A percentile compares a stretch with the other conserved stretches of the same genome.
phyloP scores from a whole-genome alignment of 2,329 filamentous ascomycete genomes.

The Aspergillus intermedius region DNA sequence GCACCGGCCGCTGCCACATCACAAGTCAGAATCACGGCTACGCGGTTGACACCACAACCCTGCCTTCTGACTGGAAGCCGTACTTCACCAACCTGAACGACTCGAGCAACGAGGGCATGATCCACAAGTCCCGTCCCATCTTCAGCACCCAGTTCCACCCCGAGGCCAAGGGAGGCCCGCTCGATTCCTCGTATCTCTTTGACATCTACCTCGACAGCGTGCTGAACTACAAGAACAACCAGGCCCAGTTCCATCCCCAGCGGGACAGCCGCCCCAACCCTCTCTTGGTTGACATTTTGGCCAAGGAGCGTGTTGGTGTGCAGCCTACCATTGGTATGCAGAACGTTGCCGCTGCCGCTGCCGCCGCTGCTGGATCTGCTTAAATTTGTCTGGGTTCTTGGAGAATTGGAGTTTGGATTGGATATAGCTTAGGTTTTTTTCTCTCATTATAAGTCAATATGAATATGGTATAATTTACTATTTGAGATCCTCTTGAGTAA shows the following conservation, averaged over 20 bases:
- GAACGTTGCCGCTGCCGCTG: conserved; percentile 32
- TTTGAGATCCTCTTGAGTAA: not conserved
- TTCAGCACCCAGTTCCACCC: conserved; percentile 99
- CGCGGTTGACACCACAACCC: conserved; percentile 77
- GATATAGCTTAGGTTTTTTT: conserved; percentile 12
- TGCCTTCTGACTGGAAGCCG: conserved; percentile 85
- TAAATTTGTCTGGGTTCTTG: conserved; percentile 9
- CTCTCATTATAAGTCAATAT: not conserved
- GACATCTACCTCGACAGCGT: conserved; percentile 94
- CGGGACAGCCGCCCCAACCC: conserved; percentile 84
- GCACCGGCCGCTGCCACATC: conserved; percentile 95
- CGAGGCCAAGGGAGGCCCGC: conserved; percentile 92
- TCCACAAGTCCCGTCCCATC: conserved; percentile 91
- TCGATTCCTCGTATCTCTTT: conserved; percentile 93
- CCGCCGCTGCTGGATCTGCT: conserved; percentile 21
- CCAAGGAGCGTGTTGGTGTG: conserved; percentile 92
- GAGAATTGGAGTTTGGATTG: conserved; percentile 9
- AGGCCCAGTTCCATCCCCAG: conserved; percentile 61
- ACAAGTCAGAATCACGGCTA: conserved; percentile 98
- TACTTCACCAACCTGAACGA: conserved; percentile 99
- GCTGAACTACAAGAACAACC: conserved; percentile 76
- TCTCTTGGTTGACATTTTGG: conserved; percentile 81
- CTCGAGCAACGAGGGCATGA: conserved; percentile 93
- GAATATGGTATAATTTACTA: conserved; percentile 2
- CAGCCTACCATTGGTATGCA: conserved; percentile 57